Base-by-base conservation (phyloP, 75 land plant species). In the Picea glauca region DNA sequence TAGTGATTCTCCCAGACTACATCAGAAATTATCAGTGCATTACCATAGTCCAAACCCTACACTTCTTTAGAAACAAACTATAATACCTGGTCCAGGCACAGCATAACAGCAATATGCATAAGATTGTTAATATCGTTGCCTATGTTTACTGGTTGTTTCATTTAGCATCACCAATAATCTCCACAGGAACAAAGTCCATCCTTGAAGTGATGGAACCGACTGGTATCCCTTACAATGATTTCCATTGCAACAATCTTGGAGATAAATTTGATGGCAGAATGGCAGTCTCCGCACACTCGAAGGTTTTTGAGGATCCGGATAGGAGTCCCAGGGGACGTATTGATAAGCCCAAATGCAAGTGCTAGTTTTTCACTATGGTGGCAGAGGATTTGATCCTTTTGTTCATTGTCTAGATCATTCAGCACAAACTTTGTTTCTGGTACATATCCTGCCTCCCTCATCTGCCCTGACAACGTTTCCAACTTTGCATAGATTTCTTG, bases 251-350 rank as follows among this genome's bases (percentile, higher is more conserved):
- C 9, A 23, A 18, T 18, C 13, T 62, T 62, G 21, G 63, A 62
- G 63, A 62, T 21, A 62, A 62, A 62, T n/a, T 62, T 62, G 21
- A 62, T 62, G 63, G 63, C 63, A 62, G 63, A 18, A 62, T 62
- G 63, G 63, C 63, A 62, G 23, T 62, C 63, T 20, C 23, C 63
- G 20, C 63, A 62, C 23, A 62, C 23, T 62, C 63, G 9, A 23
- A 20, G 63, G 8, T 62, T 62, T 1, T 62, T 62, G 23, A 20
- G 63, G 23, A 62, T 62, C 21, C 8, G 63, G 20, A 62, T 20
- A 5, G 63, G 5, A 18, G 63, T 62, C 63, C 63, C 63, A 1
- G 63, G 63, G 63, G n/a, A 20, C 20, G 63, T 62, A 62, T 62
- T 62, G 63, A 62, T 62, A 18, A 62, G 20, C 63, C 63, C 63